Percentiles rank a stretch among this genome's conserved stretches.
phyloP scores from a whole-genome alignment of 306 rosid genomes.

The Fagus sylvatica region DNA sequence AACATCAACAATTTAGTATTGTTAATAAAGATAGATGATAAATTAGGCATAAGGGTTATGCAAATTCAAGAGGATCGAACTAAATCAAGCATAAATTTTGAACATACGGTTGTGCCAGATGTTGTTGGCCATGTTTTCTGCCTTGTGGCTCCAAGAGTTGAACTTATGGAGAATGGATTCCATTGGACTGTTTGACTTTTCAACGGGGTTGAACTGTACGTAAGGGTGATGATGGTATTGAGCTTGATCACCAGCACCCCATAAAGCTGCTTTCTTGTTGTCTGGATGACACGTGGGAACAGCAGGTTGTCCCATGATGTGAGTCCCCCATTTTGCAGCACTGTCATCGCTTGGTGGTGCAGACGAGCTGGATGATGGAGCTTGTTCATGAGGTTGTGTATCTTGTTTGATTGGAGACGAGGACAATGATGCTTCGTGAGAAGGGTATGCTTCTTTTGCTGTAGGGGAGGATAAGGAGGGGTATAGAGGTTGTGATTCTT shows the following conservation, averaged over 20 bases:
- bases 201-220: slow-evolving; percentile 28
- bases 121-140: slow-evolving; percentile 49
- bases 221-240: slow-evolving; percentile 31
- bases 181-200: slow-evolving; percentile 42
- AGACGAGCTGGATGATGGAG: slow-evolving; percentile 10
- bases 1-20: neutral
- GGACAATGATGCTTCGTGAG: neutral
- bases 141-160: slow-evolving; percentile 44
- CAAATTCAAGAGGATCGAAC: neutral
- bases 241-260: slow-evolving; percentile 7
- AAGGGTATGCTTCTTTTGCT: slow-evolving; percentile 16
- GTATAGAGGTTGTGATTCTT: slow-evolving; percentile 21
- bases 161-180: slow-evolving; percentile 46
- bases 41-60: neutral
- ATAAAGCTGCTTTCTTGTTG: slow-evolving; percentile 46
- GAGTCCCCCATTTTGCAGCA: slow-evolving; percentile 39
- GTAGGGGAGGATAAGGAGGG: slow-evolving; percentile 12
- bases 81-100: neutral
- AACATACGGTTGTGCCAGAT: slow-evolving; percentile 52
- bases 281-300: slow-evolving; percentile 47
- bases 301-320: slow-evolving; percentile 43
- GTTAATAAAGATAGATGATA: too few relatives aligned
- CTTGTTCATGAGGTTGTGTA: neutral
- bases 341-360: neutral
- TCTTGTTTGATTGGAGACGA: slow-evolving; percentile 1